Evolutionary conservation across 2,329 filamentous ascomycete genomes (phyloP), one percentile per base, ranked within the genome.

Genomic region (Talaromyces sp.): DNA sequence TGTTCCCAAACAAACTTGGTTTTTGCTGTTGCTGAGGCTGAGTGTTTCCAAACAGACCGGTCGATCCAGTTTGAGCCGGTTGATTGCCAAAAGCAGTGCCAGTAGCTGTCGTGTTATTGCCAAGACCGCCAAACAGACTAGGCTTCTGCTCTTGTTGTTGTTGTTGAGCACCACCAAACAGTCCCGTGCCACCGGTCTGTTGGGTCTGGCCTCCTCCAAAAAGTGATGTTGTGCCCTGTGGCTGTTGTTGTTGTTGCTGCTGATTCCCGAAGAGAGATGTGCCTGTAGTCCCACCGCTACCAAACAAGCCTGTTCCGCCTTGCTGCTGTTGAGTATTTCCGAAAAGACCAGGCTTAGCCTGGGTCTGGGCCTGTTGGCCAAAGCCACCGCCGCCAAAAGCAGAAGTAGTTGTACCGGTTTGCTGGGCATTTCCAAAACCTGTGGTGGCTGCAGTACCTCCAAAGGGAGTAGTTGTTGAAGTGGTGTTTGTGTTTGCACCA

Each of bases 1-100:
- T 71, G 6, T 76, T 73, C 16, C 81, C 83, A 65, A 88, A 87
- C 14, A 86, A 69, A n/a, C 80, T 23, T 3, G 85, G 82, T 68
- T 85, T 86, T 61, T 81, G 78, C 46, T 63, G 61, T 23, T 83
- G 80, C 69, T 85, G 83, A 52, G 75, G 78, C 67, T 82, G 72
- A 70, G 67, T 68, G 48, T 67, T 68, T 33, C 77, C 77, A 65
- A 83, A 83, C 31, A 83, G 67, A 31, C 79, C 73, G 35, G 72
- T 70, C 39, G 70, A 69, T 39, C 70, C 70, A 37, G 79, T 71
- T 63, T 75, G 68, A 70, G 77, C 75, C 69, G 72, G 76, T 65
- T 82, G 79, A 23, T 70, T 75, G 64, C 74, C 72, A 63, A 77
- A 77, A 11, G 68, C 64, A 57, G 69, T 68, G 35, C 67, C 66